These are phyloP conservation scores for Pterulicium gracile DNA, from an alignment of 1,284 basidiomycete species.

Conservation along the genomic window DNA sequence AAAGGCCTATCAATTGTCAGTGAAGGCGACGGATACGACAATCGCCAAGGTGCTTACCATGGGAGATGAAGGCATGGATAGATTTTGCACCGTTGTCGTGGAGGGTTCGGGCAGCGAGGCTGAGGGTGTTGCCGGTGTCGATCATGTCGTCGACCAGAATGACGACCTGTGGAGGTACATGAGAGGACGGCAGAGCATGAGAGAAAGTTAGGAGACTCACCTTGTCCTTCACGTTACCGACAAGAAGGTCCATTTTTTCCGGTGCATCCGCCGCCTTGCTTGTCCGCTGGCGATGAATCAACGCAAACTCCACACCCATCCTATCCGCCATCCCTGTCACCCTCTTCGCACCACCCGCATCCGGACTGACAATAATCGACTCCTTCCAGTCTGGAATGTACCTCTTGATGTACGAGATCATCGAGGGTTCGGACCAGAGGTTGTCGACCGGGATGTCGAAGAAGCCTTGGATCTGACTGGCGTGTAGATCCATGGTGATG, in stretches of 20 bases:
- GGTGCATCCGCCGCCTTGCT: slow-evolving; percentile 44
- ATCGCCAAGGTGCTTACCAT: slow-evolving; percentile 47
- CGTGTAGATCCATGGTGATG: slow-evolving; percentile 98
- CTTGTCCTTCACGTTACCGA: slow-evolving; percentile 94
- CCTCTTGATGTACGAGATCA: slow-evolving; percentile 85
- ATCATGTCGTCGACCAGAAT: slow-evolving; percentile 99
- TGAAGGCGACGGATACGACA: slow-evolving; percentile 7
- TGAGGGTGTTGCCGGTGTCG: slow-evolving; percentile 86
- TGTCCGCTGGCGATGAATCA: slow-evolving; percentile 89
- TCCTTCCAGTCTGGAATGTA: slow-evolving; percentile 83
- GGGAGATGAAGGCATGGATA: slow-evolving; percentile 86
- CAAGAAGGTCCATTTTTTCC: slow-evolving; percentile 87
- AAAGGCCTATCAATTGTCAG: slow-evolving; percentile 46
- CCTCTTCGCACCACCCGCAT: slow-evolving; percentile 97
- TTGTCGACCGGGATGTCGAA: slow-evolving; percentile 99
- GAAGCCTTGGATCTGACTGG: slow-evolving; percentile 98
- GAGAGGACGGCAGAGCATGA: slow-evolving; percentile 5
- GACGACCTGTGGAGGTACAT: slow-evolving; percentile 45
- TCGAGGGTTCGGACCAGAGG: slow-evolving; percentile 80
- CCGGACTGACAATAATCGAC: slow-evolving; percentile 91
- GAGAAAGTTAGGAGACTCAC: slow-evolving; percentile 23
- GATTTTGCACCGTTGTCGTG: slow-evolving; percentile 82
- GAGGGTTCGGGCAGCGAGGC: slow-evolving; percentile 78
- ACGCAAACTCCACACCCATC: slow-evolving; percentile 90
- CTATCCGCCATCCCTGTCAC: slow-evolving; percentile 94